Percentiles rank a stretch among this genome's conserved stretches.
Evolutionary conservation across 768 basidiomycete genomes (phyloP).

Genomic region (Lactifluus subvellereus): DNA sequence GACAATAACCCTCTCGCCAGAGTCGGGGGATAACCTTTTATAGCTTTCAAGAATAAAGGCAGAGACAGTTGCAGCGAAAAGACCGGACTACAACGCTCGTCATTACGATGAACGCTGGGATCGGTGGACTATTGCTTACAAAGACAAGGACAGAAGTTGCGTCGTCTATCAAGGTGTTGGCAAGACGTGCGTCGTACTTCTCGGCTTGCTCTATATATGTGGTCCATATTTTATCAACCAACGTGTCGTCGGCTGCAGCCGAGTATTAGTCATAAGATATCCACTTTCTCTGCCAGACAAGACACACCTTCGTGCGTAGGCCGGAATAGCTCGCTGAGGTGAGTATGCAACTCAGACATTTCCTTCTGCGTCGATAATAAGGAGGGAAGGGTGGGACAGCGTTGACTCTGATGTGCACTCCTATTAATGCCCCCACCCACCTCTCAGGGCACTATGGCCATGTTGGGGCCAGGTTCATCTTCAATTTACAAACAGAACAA

Average conservation of each 20-base stretch:
- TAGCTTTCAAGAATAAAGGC: slow-evolving; percentile 23
- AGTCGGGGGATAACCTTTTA: slow-evolving; percentile 14
- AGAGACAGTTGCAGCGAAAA: slow-evolving; percentile 25
- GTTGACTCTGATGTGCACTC: neutral
- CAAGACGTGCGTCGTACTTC: slow-evolving; percentile 2
- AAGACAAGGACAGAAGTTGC: slow-evolving; percentile 9
- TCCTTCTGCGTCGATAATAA: neutral
- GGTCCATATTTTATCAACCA: slow-evolving; percentile 10
- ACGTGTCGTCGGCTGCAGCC: neutral
- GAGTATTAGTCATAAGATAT: neutral
- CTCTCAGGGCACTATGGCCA: neutral
- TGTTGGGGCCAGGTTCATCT: neutral
- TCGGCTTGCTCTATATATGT: slow-evolving; percentile 1
- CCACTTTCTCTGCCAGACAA: neutral
- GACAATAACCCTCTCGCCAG: neutral
- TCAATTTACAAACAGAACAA: too few relatives aligned
- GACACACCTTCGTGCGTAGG: neutral
- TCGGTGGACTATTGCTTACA: neutral
- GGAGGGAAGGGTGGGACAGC: neutral
- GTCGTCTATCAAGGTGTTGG: slow-evolving; percentile 11
- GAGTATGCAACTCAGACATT: neutral
- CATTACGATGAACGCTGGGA: neutral
- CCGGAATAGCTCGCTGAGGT: neutral
- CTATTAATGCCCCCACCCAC: neutral
- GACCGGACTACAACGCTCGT: slow-evolving; percentile 16